A percentile compares a stretch with the other conserved stretches of the same genome.
Conservation (phyloP, 805 yeast genomes). For the Millerozyma acaciae region DNA sequence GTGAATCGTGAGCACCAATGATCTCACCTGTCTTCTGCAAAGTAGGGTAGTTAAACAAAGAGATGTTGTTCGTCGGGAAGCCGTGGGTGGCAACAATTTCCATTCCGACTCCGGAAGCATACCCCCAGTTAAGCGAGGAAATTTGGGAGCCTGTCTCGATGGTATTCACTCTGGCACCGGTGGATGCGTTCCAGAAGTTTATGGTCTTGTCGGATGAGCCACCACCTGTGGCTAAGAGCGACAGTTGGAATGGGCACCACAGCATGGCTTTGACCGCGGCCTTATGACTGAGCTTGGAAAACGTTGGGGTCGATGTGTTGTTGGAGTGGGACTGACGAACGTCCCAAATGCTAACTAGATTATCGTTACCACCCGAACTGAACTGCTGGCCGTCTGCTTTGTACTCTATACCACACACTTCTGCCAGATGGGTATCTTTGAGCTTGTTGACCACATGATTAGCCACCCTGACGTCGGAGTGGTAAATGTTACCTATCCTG, state of each 20-base stretch:
- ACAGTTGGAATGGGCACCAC: conserved; percentile 87
- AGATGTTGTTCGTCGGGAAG: conserved; percentile 78
- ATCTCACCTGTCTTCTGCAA: conserved; percentile 86
- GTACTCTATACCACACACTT: conserved; percentile 90
- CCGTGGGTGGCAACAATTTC: conserved; percentile 96
- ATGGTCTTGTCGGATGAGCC: conserved; percentile 87
- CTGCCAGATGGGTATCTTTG: conserved; percentile 62
- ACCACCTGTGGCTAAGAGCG: conserved; percentile 92
- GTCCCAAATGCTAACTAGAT: conserved; percentile 91
- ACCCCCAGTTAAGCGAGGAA: conserved; percentile 91
- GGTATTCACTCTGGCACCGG: conserved; percentile 81
- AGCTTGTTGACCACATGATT: conserved; percentile 64
- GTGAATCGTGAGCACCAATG: conserved; percentile 79
- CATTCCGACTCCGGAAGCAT: conserved; percentile 60
- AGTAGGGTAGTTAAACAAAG: conserved; percentile 82
- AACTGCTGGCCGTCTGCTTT: conserved; percentile 78
- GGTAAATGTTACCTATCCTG: conserved; percentile 77
- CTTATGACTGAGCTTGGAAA: conserved; percentile 72
- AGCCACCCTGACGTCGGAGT: conserved; percentile 86
- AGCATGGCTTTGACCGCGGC: conserved; percentile 95
- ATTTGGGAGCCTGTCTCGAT: conserved; percentile 93
- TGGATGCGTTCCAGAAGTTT: conserved; percentile 92
- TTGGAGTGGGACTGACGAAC: conserved; percentile 42
- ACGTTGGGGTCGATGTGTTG: conserved; percentile 49
- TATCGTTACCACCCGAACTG: conserved; percentile 94